Evolutionary conservation across 148 eudicot genomes (phyloP), one percentile per base, ranked within the genome.

Genomic region (Chenopodium berlandieri): DNA sequence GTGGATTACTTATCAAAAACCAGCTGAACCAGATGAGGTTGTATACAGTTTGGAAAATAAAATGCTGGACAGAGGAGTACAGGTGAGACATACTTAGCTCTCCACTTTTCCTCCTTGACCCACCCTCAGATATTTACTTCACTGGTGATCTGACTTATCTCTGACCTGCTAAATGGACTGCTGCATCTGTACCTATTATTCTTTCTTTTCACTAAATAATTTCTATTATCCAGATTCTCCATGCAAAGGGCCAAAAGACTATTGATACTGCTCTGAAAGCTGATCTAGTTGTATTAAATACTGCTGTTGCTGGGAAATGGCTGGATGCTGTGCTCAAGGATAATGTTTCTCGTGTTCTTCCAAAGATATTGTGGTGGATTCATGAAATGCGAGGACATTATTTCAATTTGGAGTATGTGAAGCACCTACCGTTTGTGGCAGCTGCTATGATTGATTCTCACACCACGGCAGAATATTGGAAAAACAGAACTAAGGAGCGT

Each of bases 361-460:
- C 99, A 72, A 96, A 96, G 91, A 88, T 96, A 68, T 90, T 96
- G 84, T 96, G 99, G 99, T 96, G 99, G 99, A 96, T 96, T 82
- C 99, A 96, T 90, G 99, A 96, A 86, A 96, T 96, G 99, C 94
- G 99, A 67, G 99, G 99, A 73, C 98, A 96, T 90, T 96, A 96
- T 86, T 96, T 96, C 85, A 96, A 87, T 88, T 82, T 94, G 92
- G 99, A 96, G 60, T 96, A 86, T 85, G 92, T 96, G 63, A 92
- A 96, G 92, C 95, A 96, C 86, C 91, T 96, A 27, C 99, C 99
- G 66, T 89, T 74, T 84, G 99, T 96, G 84, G 95, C 99, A 78
- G 98, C 98, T 76, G 95, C 97, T 74, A 96, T 96, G 99, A 94
- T 96, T 74, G 99, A 96, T 86, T 96, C 98, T 25, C 95, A 94